Conservation (phyloP, 2,329 filamentous ascomycete genomes). For the Hypoxylon sp. region DNA sequence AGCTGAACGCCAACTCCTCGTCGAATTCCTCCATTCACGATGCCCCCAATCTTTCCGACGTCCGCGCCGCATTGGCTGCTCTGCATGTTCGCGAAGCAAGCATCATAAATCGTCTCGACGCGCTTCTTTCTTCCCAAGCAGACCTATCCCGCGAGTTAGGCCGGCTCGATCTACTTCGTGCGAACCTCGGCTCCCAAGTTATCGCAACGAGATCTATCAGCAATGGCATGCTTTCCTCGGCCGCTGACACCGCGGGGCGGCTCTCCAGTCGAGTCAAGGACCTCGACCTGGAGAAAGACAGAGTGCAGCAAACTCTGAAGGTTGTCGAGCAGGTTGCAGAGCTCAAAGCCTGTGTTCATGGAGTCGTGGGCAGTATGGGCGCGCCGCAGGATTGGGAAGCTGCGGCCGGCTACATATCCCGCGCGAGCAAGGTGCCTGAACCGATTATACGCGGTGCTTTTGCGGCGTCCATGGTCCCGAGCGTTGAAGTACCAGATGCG, state of each 20-base stretch:
- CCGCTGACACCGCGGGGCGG: slow-evolving; percentile 85
- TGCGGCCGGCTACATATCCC: slow-evolving; percentile 87
- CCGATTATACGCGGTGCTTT: slow-evolving; percentile 87
- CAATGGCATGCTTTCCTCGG: slow-evolving; percentile 89
- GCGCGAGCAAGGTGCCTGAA: slow-evolving; percentile 83
- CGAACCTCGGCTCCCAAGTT: slow-evolving; percentile 87
- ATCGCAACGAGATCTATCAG: slow-evolving; percentile 85
- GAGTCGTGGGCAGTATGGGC: slow-evolving; percentile 95
- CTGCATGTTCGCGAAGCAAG: slow-evolving; percentile 81
- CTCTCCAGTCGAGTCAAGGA: slow-evolving; percentile 89
- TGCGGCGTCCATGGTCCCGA: slow-evolving; percentile 92
- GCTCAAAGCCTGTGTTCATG: slow-evolving; percentile 95
- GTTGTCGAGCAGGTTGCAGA: slow-evolving; percentile 97
- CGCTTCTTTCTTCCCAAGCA: slow-evolving; percentile 83
- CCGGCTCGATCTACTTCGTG: slow-evolving; percentile 88
- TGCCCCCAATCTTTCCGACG: slow-evolving; percentile 80
- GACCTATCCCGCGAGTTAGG: slow-evolving; percentile 88
- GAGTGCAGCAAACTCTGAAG: slow-evolving; percentile 88
- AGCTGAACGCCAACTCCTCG: slow-evolving; percentile 47
- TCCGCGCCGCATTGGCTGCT: slow-evolving; percentile 79
- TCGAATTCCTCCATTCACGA: slow-evolving; percentile 67
- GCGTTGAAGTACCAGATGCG: slow-evolving; percentile 92
- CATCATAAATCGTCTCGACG: slow-evolving; percentile 80
- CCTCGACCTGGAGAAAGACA: slow-evolving; percentile 89
- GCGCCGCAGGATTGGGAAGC: slow-evolving; percentile 99